Base-by-base conservation (phyloP, 306 rosid species). In the Trifolium pratense region DNA sequence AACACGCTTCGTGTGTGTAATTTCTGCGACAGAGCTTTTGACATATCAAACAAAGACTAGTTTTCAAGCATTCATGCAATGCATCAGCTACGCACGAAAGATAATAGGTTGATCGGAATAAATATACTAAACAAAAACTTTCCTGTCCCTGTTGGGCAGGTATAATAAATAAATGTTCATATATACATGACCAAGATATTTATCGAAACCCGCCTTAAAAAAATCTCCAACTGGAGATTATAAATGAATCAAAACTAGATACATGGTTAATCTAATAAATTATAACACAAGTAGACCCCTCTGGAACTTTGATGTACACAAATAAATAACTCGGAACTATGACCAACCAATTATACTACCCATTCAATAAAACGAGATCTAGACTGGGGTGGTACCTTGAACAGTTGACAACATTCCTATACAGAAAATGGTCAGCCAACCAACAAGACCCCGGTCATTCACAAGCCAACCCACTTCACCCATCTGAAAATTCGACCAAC, bases 401-500 rank as follows among this genome's bases (percentile, higher is more conserved):
- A 32, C 61, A 37, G 66, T 71, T 56, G 76, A 45, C 61, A 46
- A 21, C 36, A 29, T 7, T 29, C 16, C 4, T 65, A 12, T 25
- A 56, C 74, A 49, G 65, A 58, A 76, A 34, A 73, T 68, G 74
- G n/a, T 45, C 45, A 64, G 53, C 80, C 75, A 59, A 70, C 32
- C 75, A 59, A 65, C 32, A 7, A 79, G 66, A 23, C 23, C n/a
- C 11, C 25, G 14, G 69, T 15, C 40, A 32, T 78, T 82, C 74
- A 86, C 91, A 88, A 65, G 62, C 99, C 99, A 43, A 95, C 99
- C 96, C 99, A 95, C 78, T 95, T 91, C 74, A 91, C 97, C 97
- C 99, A 94, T 86, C 91, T 79, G 92, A 94, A 94, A 83, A 86
- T 57, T 70, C 90, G 79, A 77, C 99, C 90, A 78, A 91, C 87